Evolutionary conservation across 257 asterid species (phyloP).

Genomic region (Salvia rosmarinus): DNA sequence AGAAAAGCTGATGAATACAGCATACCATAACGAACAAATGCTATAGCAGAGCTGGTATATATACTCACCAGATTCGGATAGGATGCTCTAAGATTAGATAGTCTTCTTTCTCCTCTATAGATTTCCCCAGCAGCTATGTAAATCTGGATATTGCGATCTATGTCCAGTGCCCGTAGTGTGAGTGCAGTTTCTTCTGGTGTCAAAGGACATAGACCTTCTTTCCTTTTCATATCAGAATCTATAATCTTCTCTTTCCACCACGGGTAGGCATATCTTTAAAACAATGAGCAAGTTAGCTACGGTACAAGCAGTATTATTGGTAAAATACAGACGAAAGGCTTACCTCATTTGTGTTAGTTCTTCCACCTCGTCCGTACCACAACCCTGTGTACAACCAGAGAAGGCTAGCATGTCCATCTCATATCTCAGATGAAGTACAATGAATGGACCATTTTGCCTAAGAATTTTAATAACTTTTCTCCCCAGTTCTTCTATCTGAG

Average conservation of each 20-base stretch:
- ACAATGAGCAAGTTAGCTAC: conserved; percentile 35
- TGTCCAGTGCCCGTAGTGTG: conserved; percentile 74
- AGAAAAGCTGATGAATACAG: conserved; percentile 14
- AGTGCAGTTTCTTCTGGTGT: conserved; percentile 99
- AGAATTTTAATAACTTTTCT: conserved; percentile 77
- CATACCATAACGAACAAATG: not conserved
- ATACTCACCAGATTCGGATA: conserved; percentile 85
- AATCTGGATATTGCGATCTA: conserved; percentile 74
- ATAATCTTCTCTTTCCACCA: conserved; percentile 99
- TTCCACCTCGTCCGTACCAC: conserved; percentile 75
- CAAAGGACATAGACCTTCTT: conserved; percentile 91
- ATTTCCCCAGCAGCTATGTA: conserved; percentile 99
- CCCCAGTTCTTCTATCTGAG: conserved; percentile 94
- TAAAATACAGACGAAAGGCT: not conserved
- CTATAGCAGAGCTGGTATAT: conserved; percentile 3
- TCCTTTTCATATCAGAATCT: conserved; percentile 88
- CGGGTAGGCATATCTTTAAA: conserved; percentile 83
- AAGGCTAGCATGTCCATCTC: conserved; percentile 99
- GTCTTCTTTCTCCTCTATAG: conserved; percentile 84
- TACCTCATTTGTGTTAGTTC: conserved; percentile 96
- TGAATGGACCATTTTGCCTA: conserved; percentile 81
- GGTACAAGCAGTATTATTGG: not conserved
- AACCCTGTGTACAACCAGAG: conserved; percentile 97
- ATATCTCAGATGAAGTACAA: conserved; percentile 94
- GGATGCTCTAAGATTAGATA: conserved; percentile 66